Evolutionary conservation across 371 early-diverging fungal genomes (phyloP).

Genomic region (Entomophthora muscae): DNA sequence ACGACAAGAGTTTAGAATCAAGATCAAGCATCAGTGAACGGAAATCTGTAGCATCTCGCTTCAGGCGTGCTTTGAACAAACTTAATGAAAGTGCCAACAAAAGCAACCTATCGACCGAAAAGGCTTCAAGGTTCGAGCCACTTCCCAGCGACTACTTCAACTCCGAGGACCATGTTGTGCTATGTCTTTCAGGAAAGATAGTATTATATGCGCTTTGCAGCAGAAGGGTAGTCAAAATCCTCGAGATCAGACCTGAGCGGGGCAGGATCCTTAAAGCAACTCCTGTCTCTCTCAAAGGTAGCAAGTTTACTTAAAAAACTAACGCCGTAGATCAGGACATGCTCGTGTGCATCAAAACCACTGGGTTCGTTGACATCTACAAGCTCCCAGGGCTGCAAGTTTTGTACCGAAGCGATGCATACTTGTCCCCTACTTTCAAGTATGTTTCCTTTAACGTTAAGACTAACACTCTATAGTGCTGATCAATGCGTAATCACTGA

Average conservation of each 20-base stretch:
- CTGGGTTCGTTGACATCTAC: slow-evolving; percentile 4
- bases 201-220: neutral
- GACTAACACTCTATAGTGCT: neutral
- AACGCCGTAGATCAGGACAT: neutral
- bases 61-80: too few species aligned
- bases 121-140: neutral
- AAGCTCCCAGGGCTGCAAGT: neutral
- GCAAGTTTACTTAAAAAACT: neutral
- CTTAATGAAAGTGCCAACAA: too few species aligned
- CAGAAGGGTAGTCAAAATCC: neutral
- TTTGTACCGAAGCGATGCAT: neutral
- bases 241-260: neutral
- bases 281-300: neutral
- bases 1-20: too few species aligned
- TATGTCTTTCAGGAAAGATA: neutral
- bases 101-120: too few species aligned
- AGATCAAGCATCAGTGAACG: too few species aligned
- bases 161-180: neutral
- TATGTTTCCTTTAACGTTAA: neutral
- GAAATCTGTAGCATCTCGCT: too few species aligned
- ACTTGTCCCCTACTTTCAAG: slow-evolving; percentile 1
- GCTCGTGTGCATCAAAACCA: neutral
- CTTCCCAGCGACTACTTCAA: neutral
- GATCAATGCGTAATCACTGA: slow-evolving; percentile 2
- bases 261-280: neutral